Evolutionary conservation across 129 eudicot species (phyloP).

Genomic region (Mikania micrantha): DNA sequence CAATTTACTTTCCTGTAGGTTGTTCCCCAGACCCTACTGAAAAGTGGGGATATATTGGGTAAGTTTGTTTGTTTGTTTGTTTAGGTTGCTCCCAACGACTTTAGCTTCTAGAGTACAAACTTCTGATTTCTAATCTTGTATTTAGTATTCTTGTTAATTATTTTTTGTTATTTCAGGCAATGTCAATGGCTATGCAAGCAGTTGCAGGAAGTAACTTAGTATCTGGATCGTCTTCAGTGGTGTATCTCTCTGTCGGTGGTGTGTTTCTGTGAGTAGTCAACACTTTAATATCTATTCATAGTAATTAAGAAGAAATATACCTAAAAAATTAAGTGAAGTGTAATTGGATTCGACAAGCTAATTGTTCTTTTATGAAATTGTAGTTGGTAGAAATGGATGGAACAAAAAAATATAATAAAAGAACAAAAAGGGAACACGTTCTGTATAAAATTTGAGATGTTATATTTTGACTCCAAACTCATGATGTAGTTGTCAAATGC

Average conservation of each 20-base stretch:
- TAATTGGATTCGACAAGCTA: background rate
- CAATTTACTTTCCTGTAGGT: background rate
- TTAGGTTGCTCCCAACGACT: background rate
- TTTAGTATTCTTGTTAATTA: background rate
- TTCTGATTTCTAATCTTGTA: background rate
- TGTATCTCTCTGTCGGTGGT: constrained; percentile 84
- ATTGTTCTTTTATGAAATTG: background rate
- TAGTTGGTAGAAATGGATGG: background rate
- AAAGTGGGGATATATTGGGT: no score
- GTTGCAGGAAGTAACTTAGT: constrained; percentile 45
- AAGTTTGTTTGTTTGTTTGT: no score
- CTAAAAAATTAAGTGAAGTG: background rate
- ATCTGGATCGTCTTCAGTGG: constrained; percentile 36
- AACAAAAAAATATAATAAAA: background rate
- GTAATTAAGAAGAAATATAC: background rate
- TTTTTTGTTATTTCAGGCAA: constrained; percentile 47
- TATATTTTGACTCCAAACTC: background rate
- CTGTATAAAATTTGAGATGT: background rate
- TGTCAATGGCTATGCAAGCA: constrained; percentile 67
- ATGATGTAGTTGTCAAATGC: constrained; percentile 10
- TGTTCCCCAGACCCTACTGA: no score
- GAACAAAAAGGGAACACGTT: constrained; percentile 1
- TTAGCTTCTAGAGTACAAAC: constrained; percentile 7
- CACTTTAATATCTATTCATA: constrained; percentile 12
- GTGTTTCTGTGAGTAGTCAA: constrained; percentile 60